A percentile compares a stretch with the other conserved stretches of the same genome.
Evolutionary conservation across 192 early-diverging fungal species (phyloP).

Genomic region (Umbelopsis sp.): DNA sequence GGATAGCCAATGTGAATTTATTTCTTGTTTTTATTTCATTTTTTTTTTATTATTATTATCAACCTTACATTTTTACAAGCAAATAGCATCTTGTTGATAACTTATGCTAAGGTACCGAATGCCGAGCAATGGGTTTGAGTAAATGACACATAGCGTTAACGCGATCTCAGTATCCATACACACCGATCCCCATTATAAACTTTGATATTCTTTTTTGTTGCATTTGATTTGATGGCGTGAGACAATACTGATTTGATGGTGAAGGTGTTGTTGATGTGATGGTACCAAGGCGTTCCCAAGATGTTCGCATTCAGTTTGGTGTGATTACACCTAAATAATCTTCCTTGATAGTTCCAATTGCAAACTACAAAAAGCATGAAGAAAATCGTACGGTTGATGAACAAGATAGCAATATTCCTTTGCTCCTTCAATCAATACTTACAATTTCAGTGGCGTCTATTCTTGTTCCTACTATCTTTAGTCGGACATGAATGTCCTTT

Average conservation of each 20-base stretch:
- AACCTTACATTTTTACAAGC: conserved; percentile 8
- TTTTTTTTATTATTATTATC: conserved; percentile 6
- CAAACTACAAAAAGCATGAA: conserved; percentile 59
- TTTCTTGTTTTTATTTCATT: not conserved
- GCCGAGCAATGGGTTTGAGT: too few species aligned
- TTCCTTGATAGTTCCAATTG: conserved; percentile 96
- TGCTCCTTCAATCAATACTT: conserved; percentile 40
- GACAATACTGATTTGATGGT: not conserved
- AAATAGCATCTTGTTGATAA: conserved; percentile 9
- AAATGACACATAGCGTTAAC: not conserved
- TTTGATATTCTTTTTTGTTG: not conserved
- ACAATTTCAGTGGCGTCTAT: conserved; percentile 93
- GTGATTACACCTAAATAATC: conserved; percentile 87
- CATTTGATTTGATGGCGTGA: not conserved
- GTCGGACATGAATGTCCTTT: conserved; percentile 81
- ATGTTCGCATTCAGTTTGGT: conserved; percentile 18
- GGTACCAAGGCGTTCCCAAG: not conserved
- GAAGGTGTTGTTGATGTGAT: not conserved
- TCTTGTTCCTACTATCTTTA: conserved; percentile 89
- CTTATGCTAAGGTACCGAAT: too few species aligned
- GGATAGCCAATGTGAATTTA: not conserved
- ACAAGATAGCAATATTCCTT: conserved; percentile 24
- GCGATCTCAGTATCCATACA: not conserved
- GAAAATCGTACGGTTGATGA: not conserved
- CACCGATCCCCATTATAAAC: not conserved